Evolutionary conservation across 192 early-diverging fungal species (phyloP).

Genomic region (Backusella tuberculispora): DNA sequence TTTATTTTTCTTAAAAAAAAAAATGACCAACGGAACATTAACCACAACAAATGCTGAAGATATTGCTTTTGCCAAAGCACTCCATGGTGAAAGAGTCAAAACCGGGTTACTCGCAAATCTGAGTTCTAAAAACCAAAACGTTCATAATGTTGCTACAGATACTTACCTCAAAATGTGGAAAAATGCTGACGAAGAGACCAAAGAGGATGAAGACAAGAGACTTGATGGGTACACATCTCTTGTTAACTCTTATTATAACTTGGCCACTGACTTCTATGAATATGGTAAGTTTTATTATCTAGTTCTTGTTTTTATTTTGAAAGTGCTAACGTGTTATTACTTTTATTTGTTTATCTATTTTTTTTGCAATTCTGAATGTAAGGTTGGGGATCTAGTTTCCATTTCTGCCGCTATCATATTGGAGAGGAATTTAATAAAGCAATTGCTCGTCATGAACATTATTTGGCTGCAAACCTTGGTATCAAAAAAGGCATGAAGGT

Average conservation of each 20-base stretch:
- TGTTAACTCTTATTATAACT: conserved; percentile 83
- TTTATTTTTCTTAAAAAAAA: neutral
- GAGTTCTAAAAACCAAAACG: conserved; percentile 67
- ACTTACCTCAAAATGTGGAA: conserved; percentile 78
- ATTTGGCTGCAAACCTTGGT: conserved; percentile 75
- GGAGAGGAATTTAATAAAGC: conserved; percentile 77
- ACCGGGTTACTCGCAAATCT: conserved; percentile 51
- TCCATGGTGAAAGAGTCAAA: conserved; percentile 54
- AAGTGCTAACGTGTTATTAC: too few relatives aligned
- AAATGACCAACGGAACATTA: conserved; percentile 33
- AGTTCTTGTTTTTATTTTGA: neutral
- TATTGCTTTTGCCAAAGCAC: conserved; percentile 51
- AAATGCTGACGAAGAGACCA: conserved; percentile 48
- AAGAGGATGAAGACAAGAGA: conserved; percentile 68
- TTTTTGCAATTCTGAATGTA: conserved; percentile 34
- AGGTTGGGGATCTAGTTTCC: conserved; percentile 91
- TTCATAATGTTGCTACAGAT: conserved; percentile 67
- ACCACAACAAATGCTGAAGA: conserved; percentile 50
- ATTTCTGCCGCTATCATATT: conserved; percentile 84
- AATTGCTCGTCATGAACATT: conserved; percentile 92
- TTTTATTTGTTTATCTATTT: neutral
- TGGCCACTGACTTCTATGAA: conserved; percentile 86
- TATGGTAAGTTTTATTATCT: conserved; percentile 40
- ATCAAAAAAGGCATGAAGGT: conserved; percentile 72
- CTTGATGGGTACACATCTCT: conserved; percentile 64